Evolutionary conservation across 352 stramenopile species (phyloP).

Genomic region (Globisporangium apiculatum): DNA sequence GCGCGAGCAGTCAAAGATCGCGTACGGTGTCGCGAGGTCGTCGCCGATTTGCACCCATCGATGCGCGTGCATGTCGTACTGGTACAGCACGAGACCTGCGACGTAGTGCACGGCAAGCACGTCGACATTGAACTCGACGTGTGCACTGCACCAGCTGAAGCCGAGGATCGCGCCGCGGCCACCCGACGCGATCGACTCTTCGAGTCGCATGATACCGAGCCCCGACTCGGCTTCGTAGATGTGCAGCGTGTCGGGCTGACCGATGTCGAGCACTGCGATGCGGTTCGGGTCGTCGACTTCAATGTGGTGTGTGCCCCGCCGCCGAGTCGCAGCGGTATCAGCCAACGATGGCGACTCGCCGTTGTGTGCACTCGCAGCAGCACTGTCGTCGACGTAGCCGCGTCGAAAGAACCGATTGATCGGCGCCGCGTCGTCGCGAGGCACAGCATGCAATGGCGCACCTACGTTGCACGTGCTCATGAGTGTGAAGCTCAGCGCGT

Average conservation of each 20-base stretch:
- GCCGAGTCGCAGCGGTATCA: not conserved
- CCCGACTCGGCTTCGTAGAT: conserved; percentile 80
- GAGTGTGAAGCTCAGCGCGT: conserved; percentile 59
- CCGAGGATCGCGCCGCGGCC: conserved; percentile 50
- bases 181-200: conserved; percentile 55
- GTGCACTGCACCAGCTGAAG: conserved; percentile 74
- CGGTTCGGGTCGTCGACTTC: conserved; percentile 84
- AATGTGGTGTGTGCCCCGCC: conserved; percentile 49
- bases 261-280: conserved; percentile 52
- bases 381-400: conserved; percentile 14
- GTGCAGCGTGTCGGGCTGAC: conserved; percentile 39
- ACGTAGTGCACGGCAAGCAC: conserved; percentile 67
- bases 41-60: conserved; percentile 55
- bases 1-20: conserved; percentile 75
- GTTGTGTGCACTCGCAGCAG: no score
- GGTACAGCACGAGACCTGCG: conserved; percentile 64
- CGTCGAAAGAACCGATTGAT: conserved; percentile 23
- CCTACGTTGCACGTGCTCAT: conserved; percentile 39
- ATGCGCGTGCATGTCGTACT: conserved; percentile 62
- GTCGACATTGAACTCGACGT: conserved; percentile 84
- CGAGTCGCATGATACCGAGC: conserved; percentile 63
- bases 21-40: conserved; percentile 40
- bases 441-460: not conserved
- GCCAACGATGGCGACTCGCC: no score
- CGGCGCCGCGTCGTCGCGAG: not conserved